Base-by-base conservation (phyloP, 257 asterid species). In the Ajuga chamaepitys region DNA sequence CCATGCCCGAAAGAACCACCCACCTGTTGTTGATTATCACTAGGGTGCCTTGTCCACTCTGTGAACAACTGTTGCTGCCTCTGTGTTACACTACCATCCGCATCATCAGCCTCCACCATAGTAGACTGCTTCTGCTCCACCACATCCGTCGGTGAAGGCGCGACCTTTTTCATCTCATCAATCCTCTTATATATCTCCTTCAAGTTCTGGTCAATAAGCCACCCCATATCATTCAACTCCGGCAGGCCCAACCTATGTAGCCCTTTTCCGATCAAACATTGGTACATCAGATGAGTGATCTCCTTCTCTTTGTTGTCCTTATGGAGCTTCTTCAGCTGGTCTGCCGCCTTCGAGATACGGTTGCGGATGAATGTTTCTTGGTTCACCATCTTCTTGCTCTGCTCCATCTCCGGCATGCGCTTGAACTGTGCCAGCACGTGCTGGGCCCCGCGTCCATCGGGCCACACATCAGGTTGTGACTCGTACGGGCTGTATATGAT, bases 391-490 rank as follows among this genome's bases (percentile, higher is more conserved):
- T 89, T 89, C 75, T 87, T 89, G 86, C 89, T 85, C 38, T 87
- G 95, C 71, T 89, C 97, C 95, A 89, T 89, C 72, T 89, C 97
- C 5, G 95, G 97, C 88, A 87, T 85, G 44, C 89, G 81, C 55
- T 81, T 83, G 79, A 89, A 89, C 78, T 87, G 94, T 0, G 84
- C 73, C 21, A 87, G 70, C 20, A 89, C 89, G 8, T 77, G 82
- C 9, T 80, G 94, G 16, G 80, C 95, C 13, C 87, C 94, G 5
- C 74, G 52, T 0, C 67, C 26, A 25, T 83, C 86, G 22, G 95
- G 95, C 94, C 94, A 89, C 3, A 81, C 84, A 30, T 87, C 94
- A 0, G 95, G 89, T 30, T 73, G 80, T 4, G 84, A 25, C 35
- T 89, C 94, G 70, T 87, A 89, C 0, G 95, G 94, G 63, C 88